phyloP scores from a whole-genome alignment of 2,329 filamentous ascomycete genomes.

The Triangularia verruculosa region DNA sequence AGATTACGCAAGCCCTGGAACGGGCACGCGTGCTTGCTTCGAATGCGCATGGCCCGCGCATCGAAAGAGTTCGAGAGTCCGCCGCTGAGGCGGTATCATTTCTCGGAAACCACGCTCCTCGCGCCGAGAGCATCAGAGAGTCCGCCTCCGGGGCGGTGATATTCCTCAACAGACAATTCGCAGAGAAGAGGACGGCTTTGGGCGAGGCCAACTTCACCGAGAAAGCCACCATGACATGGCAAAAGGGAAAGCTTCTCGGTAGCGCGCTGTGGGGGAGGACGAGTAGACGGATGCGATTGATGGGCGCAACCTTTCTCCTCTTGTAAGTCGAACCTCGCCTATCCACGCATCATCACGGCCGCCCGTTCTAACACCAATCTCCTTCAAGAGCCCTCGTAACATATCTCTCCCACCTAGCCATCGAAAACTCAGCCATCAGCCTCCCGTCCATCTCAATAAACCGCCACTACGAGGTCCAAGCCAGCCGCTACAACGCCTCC shows the following conservation, averaged over 20 bases:
- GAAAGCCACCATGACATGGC: constrained; percentile 12
- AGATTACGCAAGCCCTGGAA: not conserved
- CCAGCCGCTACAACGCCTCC: constrained; percentile 43
- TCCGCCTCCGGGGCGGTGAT: not conserved
- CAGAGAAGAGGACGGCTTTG: not conserved
- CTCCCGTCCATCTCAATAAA: constrained; percentile 35
- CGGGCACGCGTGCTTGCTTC: not conserved
- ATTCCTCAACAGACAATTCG: not conserved
- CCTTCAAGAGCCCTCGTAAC: constrained; percentile 15
- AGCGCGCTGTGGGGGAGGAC: constrained; percentile 34
- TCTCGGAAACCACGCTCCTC: not conserved
- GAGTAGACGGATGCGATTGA: constrained; percentile 35
- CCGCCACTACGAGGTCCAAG: constrained; percentile 32
- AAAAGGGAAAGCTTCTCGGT: constrained; percentile 25
- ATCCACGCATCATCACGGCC: not conserved
- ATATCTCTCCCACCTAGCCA: constrained; percentile 26
- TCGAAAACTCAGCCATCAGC: constrained; percentile 23
- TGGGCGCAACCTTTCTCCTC: constrained; percentile 32
- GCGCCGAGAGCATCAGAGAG: not conserved
- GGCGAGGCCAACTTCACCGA: not conserved
- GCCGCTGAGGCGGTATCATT: not conserved
- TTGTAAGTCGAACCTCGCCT: constrained; percentile 31
- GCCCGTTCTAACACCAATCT: not conserved
- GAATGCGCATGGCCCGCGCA: not conserved
- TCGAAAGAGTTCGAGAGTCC: not conserved